Percentiles rank a stretch among this genome's conserved stretches.
Conservation (phyloP, 768 basidiomycete species). For the Hydnomerulius pinastri region DNA sequence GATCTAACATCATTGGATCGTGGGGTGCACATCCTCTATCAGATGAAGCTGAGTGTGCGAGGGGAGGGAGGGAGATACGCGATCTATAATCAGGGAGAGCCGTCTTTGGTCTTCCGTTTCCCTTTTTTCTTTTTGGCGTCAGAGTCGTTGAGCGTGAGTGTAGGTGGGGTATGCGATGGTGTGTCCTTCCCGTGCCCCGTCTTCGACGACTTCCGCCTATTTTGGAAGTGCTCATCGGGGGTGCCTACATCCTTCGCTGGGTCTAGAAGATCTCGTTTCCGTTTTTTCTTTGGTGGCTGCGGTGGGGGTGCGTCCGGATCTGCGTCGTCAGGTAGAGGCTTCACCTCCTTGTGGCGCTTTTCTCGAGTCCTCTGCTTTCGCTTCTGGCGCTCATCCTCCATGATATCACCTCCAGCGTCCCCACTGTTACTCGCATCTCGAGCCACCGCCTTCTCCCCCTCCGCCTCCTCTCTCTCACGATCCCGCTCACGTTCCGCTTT, state of each 20-base stretch:
- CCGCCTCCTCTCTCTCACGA: not conserved
- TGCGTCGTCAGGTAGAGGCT: not conserved
- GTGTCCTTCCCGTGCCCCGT: constrained; percentile 13
- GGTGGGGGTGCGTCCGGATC: not conserved
- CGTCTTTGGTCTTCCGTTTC: constrained; percentile 25
- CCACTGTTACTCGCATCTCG: no score
- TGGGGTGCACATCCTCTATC: no score
- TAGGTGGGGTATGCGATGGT: not conserved
- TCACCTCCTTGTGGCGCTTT: not conserved
- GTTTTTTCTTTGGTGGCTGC: constrained; percentile 7
- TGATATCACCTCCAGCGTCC: not conserved
- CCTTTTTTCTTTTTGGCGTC: constrained; percentile 19
- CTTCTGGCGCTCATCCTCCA: not conserved
- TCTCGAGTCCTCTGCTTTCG: constrained; percentile 7
- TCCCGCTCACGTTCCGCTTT: no score
- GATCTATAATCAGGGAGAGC: constrained; percentile 6
- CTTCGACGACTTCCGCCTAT: constrained; percentile 17
- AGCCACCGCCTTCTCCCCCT: no score
- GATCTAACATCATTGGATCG: no score
- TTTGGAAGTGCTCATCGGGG: constrained; percentile 1
- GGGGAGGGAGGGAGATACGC: not conserved
- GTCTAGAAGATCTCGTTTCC: constrained; percentile 10
- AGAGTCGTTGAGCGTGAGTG: not conserved
- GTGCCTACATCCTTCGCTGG: constrained; percentile 10
- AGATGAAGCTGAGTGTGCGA: no score